These are phyloP conservation scores for Dacryopinax spathularia DNA, from an alignment of 768 basidiomycete genomes.

Conservation along the genomic window DNA sequence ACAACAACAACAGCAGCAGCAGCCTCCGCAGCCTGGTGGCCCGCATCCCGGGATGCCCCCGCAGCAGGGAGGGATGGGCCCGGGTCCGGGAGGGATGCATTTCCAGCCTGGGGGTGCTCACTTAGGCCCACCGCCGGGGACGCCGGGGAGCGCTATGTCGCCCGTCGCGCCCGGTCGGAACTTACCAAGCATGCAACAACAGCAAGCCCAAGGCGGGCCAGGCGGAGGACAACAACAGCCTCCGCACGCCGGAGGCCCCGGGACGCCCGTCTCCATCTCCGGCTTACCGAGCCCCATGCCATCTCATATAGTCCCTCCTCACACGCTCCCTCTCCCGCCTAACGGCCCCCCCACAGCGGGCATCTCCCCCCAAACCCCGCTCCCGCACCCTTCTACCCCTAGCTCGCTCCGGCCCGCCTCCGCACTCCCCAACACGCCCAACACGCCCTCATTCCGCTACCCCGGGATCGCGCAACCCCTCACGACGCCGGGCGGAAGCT, in stretches of 20 bases:
- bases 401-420: constrained; percentile 35
- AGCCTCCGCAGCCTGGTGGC: no score
- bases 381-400: constrained; percentile 55
- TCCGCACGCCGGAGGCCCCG: constrained; percentile 6
- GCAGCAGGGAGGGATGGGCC: not conserved
- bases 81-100: not conserved
- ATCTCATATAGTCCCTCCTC: constrained; percentile 27
- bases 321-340: constrained; percentile 14
- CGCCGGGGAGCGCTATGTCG: no score
- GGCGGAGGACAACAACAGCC: not conserved
- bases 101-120: not conserved
- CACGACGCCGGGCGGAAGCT: not conserved
- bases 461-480: constrained; percentile 12
- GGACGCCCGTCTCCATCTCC: constrained; percentile 30
- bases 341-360: not conserved
- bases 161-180: not conserved
- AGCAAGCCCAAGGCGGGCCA: constrained; percentile 29
- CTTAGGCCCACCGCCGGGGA: no score
- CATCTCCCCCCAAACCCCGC: constrained; percentile 47
- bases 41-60: not conserved
- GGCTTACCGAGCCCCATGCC: constrained; percentile 30
- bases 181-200: constrained; percentile 18
- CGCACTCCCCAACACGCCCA: constrained; percentile 45
- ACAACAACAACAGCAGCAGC: no score
- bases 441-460: constrained; percentile 44